Evolutionary conservation across 176 grass and related monocot species (phyloP), one percentile per base, ranked within the genome.

Genomic region (Carex pumila): DNA sequence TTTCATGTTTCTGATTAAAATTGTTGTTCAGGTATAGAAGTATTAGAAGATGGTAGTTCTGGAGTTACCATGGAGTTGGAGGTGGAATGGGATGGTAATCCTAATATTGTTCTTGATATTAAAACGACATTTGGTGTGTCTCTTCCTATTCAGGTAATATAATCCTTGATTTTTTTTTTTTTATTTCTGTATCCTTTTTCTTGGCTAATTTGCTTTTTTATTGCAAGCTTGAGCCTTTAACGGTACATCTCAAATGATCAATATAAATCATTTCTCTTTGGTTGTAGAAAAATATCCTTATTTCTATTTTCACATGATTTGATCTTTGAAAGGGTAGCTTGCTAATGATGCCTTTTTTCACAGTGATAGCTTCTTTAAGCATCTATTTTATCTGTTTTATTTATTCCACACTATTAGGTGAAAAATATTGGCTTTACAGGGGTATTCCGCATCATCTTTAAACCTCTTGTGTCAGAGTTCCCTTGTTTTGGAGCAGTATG

Each of bases 1-100:
- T 6, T 68, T 65, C 34, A 61, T 34, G 64, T 8, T 57, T 73
- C 66, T 90, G 56, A 87, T 18, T 43, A 47, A 34, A 71, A 34
- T 72, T 13, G 5, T 81, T 73, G 81, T 92, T 85, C 68, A 98
- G 96, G 93, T 68, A 82, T 95, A 86, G 80, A 87, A 67, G 89
- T 95, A 30, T 56, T 98, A 25, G 92, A 93, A 65, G 90, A 63
- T 85, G 96, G 94, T 81, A 86, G 72, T 86, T 89, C 89, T 88
- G 83, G 89, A 74, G 89, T 95, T 53, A 95, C 88, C 31, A 92
- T 98, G 91, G 92, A 95, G 66, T 81, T 98, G 10, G 96, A 93
- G 56, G 47, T 98, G 91, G 87, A 95, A 59, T 98, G 96, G 96
- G 96, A 98, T 89, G 96, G 92, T 52, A 95, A 98, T 92, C 96